Base-by-base conservation (phyloP, 495 filamentous ascomycete species). In the Aspergillus cristatus region DNA sequence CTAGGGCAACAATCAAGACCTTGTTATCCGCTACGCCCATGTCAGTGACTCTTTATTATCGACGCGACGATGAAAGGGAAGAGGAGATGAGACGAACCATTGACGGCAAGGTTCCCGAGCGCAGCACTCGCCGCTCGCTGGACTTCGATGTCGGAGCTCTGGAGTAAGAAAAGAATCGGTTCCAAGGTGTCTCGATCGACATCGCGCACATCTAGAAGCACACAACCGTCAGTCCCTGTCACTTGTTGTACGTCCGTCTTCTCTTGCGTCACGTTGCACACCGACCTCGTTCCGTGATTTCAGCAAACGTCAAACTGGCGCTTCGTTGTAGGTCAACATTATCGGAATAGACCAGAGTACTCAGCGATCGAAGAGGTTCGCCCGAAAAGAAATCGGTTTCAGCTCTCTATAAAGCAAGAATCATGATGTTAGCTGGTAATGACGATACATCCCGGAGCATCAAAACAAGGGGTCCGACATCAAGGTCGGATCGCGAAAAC, bases 331-430 rank as follows among this genome's bases (percentile, higher is more conserved):
- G 76, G 50, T 99, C 93, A 55, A 99, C 86, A 69, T 99, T 99
- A 53, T 97, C 88, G 29, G 93, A 97, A 57, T 94, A 97, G 22
- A 99, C 91, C 2, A 99, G 72, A 3, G 88, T 97, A 65, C 84
- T 94, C 31, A 99, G 67, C 28, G 91, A 90, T 58, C 81, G 82
- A 42, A 99, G 78, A n/a, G 91, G 91, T 53, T 95, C 87, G 60
- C 91, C 91, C 16, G 84, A 79, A 65, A 99, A 99, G 75, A 99
- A 99, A 58, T 98, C 89, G 47, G 87, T 94, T 54, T 97, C 93
- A 37, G 78, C 78, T 53, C 89, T 79, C 90, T 97, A 65, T 53
- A 47, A 54, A 34, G 33, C 34, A 29, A 20, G 6, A 17, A 13
- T 18, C 36, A 55, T 44, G 48, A 8, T 24, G 54, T 16, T 26